These are phyloP conservation scores for Leishmania martiniquensis DNA, from an alignment of 208 protist genomes.

Conservation along the genomic window DNA sequence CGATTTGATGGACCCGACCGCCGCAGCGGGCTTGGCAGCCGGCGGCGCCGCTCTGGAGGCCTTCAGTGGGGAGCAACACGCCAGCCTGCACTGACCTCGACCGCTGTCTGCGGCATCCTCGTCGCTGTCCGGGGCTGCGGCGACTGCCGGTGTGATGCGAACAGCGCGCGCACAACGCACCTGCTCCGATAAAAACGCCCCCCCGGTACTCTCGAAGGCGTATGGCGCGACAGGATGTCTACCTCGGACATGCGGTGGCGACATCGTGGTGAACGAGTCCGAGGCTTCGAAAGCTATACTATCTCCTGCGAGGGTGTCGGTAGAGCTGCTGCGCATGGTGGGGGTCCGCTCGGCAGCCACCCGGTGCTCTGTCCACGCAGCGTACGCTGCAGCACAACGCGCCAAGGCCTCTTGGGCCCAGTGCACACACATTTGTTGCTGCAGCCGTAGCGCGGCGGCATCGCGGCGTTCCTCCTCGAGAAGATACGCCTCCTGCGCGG, in stretches of 20 bases:
- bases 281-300: neutral
- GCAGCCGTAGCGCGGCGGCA: constrained; percentile 36
- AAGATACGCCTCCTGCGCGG: neutral
- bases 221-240: neutral
- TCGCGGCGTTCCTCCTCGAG: constrained; percentile 17
- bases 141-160: neutral
- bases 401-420: constrained; percentile 19
- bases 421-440: constrained; percentile 34
- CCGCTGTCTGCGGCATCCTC: neutral
- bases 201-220: neutral
- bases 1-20: neutral
- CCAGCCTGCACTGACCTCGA: neutral
- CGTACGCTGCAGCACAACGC: constrained; percentile 5
- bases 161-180: neutral
- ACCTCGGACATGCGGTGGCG: neutral
- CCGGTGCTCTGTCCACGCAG: constrained; percentile 23
- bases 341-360: constrained; percentile 14
- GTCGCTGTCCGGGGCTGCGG: neutral
- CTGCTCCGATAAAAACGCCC: neutral
- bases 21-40: neutral
- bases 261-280: neutral
- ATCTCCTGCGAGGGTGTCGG: neutral
- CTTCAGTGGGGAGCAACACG: neutral
- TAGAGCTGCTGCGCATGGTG: neutral
- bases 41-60: neutral